Percentiles rank a stretch among this genome's conserved stretches.
phyloP scores from a whole-genome alignment of 192 early-diverging fungal species.

The Coemansia sp. region DNA sequence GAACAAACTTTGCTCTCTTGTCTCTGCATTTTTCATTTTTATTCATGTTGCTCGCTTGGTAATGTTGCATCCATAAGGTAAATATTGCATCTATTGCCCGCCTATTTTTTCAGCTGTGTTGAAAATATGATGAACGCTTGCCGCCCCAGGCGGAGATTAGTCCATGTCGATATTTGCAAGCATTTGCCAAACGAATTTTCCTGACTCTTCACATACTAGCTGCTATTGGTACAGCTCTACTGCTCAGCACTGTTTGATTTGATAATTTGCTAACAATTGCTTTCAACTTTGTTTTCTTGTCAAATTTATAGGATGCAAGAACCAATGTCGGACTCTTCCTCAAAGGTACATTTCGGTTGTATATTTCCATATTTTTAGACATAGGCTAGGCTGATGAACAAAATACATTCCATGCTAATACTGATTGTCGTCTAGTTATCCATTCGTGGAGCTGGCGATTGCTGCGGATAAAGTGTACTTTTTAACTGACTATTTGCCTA shows the following conservation, averaged over 20 bases:
- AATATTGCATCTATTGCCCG: not conserved
- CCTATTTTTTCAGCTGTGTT: not conserved
- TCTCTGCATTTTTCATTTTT: not conserved
- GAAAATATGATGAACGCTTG: constrained; percentile 48
- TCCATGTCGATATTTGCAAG: constrained; percentile 51
- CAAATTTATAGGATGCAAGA: not conserved
- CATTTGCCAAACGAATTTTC: constrained; percentile 29
- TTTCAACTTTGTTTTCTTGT: not conserved
- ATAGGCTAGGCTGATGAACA: constrained; percentile 30
- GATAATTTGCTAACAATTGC: no score
- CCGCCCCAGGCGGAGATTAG: constrained; percentile 55
- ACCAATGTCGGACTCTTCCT: not conserved
- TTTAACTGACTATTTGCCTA: constrained; percentile 20
- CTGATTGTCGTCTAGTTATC: constrained; percentile 14
- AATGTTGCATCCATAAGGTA: not conserved
- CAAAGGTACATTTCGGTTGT: not conserved
- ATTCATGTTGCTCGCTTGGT: not conserved
- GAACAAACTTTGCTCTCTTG: not conserved
- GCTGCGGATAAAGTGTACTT: constrained; percentile 30
- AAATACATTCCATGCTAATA: constrained; percentile 54
- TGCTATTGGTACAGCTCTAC: not conserved
- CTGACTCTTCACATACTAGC: not conserved
- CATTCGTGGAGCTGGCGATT: constrained; percentile 10
- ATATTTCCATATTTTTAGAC: not conserved
- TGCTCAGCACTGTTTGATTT: not conserved